These are phyloP conservation scores for Ceratonia siliqua DNA, from an alignment of 306 rosid genomes.

Conservation along the genomic window DNA sequence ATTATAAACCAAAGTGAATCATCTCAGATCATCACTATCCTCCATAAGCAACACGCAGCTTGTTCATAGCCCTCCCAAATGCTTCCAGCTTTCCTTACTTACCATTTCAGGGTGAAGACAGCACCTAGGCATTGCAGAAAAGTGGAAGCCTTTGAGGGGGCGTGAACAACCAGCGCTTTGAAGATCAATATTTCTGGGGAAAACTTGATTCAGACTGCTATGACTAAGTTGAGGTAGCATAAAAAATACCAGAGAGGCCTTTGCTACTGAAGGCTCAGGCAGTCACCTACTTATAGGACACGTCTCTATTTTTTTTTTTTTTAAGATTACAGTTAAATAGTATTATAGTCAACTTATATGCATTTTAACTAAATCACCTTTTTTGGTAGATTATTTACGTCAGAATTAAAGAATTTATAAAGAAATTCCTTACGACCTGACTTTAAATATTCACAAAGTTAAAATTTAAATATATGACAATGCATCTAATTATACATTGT, in stretches of 20 bases:
- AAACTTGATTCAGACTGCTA: neutral
- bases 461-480: too few species aligned
- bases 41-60: slow-evolving; percentile 30
- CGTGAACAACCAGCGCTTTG: slow-evolving; percentile 41
- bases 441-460: too few species aligned
- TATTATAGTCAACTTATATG: too few species aligned
- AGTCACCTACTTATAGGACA: neutral
- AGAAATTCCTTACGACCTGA: too few species aligned
- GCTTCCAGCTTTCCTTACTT: slow-evolving; percentile 27
- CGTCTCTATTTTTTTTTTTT: too few species aligned
- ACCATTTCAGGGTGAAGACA: neutral
- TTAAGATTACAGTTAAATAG: too few species aligned
- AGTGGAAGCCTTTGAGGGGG: slow-evolving; percentile 55
- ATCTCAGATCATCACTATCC: neutral
- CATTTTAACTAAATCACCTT: too few species aligned
- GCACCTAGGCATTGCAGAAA: neutral
- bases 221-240: neutral
- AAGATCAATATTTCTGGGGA: slow-evolving; percentile 20
- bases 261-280: neutral
- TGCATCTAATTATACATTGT: too few species aligned
- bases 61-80: slow-evolving; percentile 33
- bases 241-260: neutral
- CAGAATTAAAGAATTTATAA: too few species aligned
- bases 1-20: neutral
- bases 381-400: too few species aligned